phyloP scores from a whole-genome alignment of 768 basidiomycete genomes.

The Postia placenta region DNA sequence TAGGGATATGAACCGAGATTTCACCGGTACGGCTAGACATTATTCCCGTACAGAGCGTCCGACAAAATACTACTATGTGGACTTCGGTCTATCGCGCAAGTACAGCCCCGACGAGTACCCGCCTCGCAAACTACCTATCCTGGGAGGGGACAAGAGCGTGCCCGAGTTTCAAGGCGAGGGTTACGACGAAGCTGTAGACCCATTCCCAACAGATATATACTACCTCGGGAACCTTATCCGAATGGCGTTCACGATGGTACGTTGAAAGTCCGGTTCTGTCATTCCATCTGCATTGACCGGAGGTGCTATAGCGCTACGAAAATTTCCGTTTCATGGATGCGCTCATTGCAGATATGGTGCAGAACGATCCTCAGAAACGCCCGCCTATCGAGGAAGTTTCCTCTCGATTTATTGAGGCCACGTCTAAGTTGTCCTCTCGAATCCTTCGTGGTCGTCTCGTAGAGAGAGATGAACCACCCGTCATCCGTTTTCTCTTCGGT shows the following conservation, averaged over 20 bases:
- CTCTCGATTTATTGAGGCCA: conserved; percentile 19
- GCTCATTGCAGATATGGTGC: conserved; percentile 28
- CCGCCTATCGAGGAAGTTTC: conserved; percentile 26
- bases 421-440: no score
- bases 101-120: conserved; percentile 9
- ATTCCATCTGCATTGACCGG: no score
- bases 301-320: no score
- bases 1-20: not conserved
- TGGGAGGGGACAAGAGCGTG: conserved; percentile 13
- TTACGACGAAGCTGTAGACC: conserved; percentile 7
- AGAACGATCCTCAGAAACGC: conserved; percentile 25
- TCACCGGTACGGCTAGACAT: conserved; percentile 2
- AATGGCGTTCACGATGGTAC: no score
- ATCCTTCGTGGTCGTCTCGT: no score
- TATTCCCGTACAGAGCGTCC: no score
- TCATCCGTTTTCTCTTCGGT: no score
- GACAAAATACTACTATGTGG: no score
- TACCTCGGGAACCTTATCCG: no score
- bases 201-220: conserved; percentile 18
- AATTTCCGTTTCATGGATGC: no score
- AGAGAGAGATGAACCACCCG: no score
- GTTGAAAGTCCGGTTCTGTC: no score
- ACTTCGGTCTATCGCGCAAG: conserved; percentile 6
- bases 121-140: conserved; percentile 2
- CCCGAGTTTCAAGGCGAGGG: conserved; percentile 13